phyloP scores from a whole-genome alignment of 441 rosid species.

The Populus hybrid region DNA sequence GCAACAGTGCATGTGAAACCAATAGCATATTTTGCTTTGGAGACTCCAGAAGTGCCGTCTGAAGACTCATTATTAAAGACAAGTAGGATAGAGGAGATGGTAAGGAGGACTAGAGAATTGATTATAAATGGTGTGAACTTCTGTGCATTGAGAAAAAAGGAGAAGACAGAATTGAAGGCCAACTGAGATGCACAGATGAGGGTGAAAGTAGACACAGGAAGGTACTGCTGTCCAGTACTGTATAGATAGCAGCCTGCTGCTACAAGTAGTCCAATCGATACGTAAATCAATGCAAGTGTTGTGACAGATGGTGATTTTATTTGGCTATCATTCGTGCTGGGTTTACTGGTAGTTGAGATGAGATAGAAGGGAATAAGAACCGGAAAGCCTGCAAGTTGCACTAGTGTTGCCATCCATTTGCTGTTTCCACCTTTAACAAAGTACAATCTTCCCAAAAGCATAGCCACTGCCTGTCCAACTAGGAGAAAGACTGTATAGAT shows the following conservation, averaged over 20 bases:
- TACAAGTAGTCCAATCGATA: constrained; percentile 36
- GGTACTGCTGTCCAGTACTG: constrained; percentile 43
- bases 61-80: constrained; percentile 35
- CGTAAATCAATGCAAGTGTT: constrained; percentile 33
- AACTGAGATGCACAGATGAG: constrained; percentile 40
- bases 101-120: constrained; percentile 36
- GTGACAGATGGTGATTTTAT: constrained; percentile 13
- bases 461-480: constrained; percentile 32
- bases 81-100: constrained; percentile 41
- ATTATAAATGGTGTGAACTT: constrained; percentile 38
- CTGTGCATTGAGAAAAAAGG: constrained; percentile 43
- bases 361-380: constrained; percentile 29
- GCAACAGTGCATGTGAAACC: constrained; percentile 47
- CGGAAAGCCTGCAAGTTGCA: constrained; percentile 36
- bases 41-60: constrained; percentile 14
- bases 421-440: constrained; percentile 36
- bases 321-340: not conserved
- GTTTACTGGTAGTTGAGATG: constrained; percentile 1
- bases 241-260: constrained; percentile 33
- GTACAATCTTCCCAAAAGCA: constrained; percentile 36
- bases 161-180: constrained; percentile 49
- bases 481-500: constrained; percentile 24
- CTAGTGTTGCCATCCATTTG: constrained; percentile 35
- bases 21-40: constrained; percentile 33
- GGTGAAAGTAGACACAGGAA: constrained; percentile 29